Percentiles rank a stretch among this genome's conserved stretches.
Conservation (phyloP, 2,329 filamentous ascomycete genomes). For the Harringtonia lauricola region DNA sequence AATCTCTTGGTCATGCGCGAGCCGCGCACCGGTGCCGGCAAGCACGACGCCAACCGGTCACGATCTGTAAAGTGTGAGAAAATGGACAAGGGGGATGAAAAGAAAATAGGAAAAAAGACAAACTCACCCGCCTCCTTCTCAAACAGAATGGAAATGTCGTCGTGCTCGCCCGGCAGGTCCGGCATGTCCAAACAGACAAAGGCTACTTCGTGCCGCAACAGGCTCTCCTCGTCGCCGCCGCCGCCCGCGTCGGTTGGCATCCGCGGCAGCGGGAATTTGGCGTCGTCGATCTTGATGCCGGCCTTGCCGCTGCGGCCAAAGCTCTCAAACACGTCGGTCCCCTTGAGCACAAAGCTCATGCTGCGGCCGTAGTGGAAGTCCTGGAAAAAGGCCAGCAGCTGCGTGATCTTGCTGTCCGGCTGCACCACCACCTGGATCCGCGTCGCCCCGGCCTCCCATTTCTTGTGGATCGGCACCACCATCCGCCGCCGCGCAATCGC, state of each 20-base stretch:
- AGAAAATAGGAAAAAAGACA: neutral
- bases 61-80: constrained; percentile 31
- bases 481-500: constrained; percentile 75
- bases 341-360: constrained; percentile 80
- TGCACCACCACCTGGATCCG: constrained; percentile 69
- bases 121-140: constrained; percentile 64
- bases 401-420: constrained; percentile 57
- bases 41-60: constrained; percentile 36
- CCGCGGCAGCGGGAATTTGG: constrained; percentile 77
- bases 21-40: constrained; percentile 47
- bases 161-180: constrained; percentile 84
- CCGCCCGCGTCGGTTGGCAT: constrained; percentile 32
- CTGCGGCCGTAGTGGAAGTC: constrained; percentile 78
- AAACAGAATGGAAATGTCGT: constrained; percentile 80
- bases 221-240: constrained; percentile 20
- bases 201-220: constrained; percentile 34
- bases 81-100: neutral
- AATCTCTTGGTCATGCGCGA: constrained; percentile 16
- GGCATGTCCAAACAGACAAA: constrained; percentile 82
- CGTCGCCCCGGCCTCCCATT: constrained; percentile 76
- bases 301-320: constrained; percentile 57
- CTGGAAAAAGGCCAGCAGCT: constrained; percentile 78
- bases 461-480: constrained; percentile 89
- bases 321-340: constrained; percentile 71
- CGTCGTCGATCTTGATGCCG: constrained; percentile 72